phyloP scores from a whole-genome alignment of 2,329 filamentous ascomycete species.

The Sclerotinia sclerotiorum region DNA sequence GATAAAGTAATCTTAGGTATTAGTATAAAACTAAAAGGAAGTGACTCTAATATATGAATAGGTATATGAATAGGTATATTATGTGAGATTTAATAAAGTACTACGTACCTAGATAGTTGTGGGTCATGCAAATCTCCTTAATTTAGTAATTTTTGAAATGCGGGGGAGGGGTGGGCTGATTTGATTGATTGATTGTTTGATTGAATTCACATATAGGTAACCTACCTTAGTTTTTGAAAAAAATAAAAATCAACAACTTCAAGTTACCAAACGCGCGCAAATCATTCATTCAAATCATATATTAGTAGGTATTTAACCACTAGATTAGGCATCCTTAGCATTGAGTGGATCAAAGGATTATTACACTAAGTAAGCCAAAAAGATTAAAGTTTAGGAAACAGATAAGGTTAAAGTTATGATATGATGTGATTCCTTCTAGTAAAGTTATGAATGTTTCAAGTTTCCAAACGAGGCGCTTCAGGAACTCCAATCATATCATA shows the following conservation, averaged over 20 bases:
- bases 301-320: too few relatives aligned
- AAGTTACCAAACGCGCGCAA: not conserved
- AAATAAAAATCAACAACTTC: too few relatives aligned
- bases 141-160: not conserved
- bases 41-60: not conserved
- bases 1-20: not conserved
- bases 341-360: constrained; percentile 7
- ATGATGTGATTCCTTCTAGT: not conserved
- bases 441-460: not conserved
- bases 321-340: too few relatives aligned
- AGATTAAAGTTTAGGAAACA: too few relatives aligned
- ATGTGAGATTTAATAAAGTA: not conserved
- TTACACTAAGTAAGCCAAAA: not conserved
- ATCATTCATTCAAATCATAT: not conserved
- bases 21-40: not conserved
- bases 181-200: not conserved
- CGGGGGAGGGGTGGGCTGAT: constrained; percentile 9
- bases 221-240: too few relatives aligned
- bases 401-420: not conserved
- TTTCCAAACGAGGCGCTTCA: not conserved
- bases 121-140: not conserved
- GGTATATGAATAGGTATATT: not conserved
- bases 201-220: not conserved
- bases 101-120: not conserved
- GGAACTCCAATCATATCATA: constrained; percentile 2